Base-by-base conservation (phyloP, 768 basidiomycete genomes). In the Mycena haematopus region DNA sequence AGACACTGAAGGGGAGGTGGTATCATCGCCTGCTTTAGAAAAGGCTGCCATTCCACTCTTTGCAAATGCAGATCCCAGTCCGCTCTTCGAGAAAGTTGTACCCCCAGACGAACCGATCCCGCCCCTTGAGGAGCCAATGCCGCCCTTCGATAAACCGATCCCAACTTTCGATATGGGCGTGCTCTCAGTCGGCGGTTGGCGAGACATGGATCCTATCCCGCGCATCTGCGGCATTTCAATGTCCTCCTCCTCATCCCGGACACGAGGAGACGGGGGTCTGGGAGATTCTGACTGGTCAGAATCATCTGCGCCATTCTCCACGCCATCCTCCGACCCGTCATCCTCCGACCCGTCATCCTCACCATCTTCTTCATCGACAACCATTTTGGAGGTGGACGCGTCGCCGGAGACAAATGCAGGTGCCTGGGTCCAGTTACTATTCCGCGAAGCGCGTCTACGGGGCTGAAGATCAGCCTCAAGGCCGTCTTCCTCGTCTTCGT, bases 401-500 rank as follows among this genome's bases (percentile, higher is more conserved):
- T 85, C 82, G 19, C 86, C 80, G 1, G 86, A 82, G 14, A 91
- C 85, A 70, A 93, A 94, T 1, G 88, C 83, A 14, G 92, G 92
- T 3, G 88, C 87, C 77, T 88, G 90, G 25, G 90, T 82, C 86
- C 91, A 92, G 73, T 91, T 84, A 19, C 76, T 82, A 67, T 78
- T 82, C 71, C 80, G 83, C 56, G 71, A 22, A 22, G 31, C 15
- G 21, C 31, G 60, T 67, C 55, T 66, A 75, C 45, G 72, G 63
- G 46, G 68, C 66, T 58, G 70, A 72, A 42, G 62, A 67, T 52
- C 65, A 68, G 22, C 69, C 68, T 33, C 63, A 22, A 88, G 84
- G 24, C 91, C 89, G 65, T 87, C 89, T 56, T 90, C 86, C 62
- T 89, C 88, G 57, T 94, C 90, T 70, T 88, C 89, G 25, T 80